phyloP scores from a whole-genome alignment of 805 yeast genomes.

The Ogataea ganodermae region DNA sequence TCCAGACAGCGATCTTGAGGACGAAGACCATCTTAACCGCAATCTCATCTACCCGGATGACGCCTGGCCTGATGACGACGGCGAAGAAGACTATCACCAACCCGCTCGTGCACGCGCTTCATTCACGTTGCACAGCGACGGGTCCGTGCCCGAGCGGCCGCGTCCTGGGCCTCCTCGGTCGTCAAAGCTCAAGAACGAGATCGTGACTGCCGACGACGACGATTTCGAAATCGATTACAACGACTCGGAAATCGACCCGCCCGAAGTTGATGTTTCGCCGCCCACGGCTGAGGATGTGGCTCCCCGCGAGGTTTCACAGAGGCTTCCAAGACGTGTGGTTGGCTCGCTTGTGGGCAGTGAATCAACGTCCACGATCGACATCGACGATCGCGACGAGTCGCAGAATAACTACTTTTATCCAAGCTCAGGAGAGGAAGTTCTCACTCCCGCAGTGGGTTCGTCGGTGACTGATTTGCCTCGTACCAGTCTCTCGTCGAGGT shows the following conservation, averaged over 20 bases:
- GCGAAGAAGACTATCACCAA: neutral
- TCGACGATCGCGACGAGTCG: conserved; percentile 53
- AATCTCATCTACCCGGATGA: conserved; percentile 11
- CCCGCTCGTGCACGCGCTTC: neutral
- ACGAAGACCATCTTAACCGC: conserved; percentile 23
- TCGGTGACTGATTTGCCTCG: neutral
- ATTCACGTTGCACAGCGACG: conserved; percentile 11
- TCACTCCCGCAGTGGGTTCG: conserved; percentile 20
- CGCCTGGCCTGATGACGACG: neutral
- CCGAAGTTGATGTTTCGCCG: neutral
- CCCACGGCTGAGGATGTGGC: conserved; percentile 6
- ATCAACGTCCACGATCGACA: conserved; percentile 44
- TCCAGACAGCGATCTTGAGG: conserved; percentile 25
- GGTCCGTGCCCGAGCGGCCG: neutral
- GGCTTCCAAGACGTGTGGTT: neutral
- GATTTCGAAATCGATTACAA: conserved; percentile 13
- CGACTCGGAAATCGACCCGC: conserved; percentile 12
- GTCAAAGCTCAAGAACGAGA: conserved; percentile 20
- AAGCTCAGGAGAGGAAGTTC: conserved; percentile 41
- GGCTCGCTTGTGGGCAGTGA: neutral
- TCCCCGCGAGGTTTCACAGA: neutral
- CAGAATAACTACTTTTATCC: conserved; percentile 55
- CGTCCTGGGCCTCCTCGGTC: conserved; percentile 20
- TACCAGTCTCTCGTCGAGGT: neutral
- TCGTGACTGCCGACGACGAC: conserved; percentile 22